Evolutionary conservation across 2,329 filamentous ascomycete genomes (phyloP), one percentile per base, ranked within the genome.

Genomic region (Microdochium bolleyi): DNA sequence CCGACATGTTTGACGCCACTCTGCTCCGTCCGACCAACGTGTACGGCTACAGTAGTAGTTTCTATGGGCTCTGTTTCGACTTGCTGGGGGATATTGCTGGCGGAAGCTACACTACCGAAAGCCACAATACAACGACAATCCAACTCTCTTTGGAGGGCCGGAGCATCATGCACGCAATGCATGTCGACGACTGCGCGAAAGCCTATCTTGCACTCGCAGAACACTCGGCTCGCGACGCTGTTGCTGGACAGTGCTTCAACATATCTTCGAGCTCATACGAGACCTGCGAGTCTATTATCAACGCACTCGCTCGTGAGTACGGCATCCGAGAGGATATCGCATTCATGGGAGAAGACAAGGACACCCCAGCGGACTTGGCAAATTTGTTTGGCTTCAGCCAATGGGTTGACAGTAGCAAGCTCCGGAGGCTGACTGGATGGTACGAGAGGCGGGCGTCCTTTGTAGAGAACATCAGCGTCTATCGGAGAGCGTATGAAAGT

Each of bases 141-240:
- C 55, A 60, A 16, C 54, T 77, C 2, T 62, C 68, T 0, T 60
- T 66, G 0, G 56, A 70, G 41, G 62, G 65, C 0, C 61, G 69
- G 19, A 70, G 63, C 14, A 71, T 78, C 30, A 61, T 75, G 55
- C 75, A 78, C 53, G 71, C 69, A 3, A 65, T 71, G 37, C 75
- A 79, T 54, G 66, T 78, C 13, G 75, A 78, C 55, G 76, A 79
- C 55, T 77, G 74, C 49, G 75, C 62, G 2, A 70, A 74, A 16
- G 74, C 73, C 0, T 79, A 78, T 53, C 61, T 77, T 3, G 65
- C 72, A 1, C 62, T 79, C 2, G 75, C 73, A 0, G 60, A 64
- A 24, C 64, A 74, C n/a, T 14, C 55, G 1, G 55, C 64, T 11
- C 63, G 67, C 21, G 49, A 34, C 0, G 60, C 58, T 1, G 63